phyloP scores from a whole-genome alignment of 2,329 filamentous ascomycete species.

The Pseudocercospora fuligena region DNA sequence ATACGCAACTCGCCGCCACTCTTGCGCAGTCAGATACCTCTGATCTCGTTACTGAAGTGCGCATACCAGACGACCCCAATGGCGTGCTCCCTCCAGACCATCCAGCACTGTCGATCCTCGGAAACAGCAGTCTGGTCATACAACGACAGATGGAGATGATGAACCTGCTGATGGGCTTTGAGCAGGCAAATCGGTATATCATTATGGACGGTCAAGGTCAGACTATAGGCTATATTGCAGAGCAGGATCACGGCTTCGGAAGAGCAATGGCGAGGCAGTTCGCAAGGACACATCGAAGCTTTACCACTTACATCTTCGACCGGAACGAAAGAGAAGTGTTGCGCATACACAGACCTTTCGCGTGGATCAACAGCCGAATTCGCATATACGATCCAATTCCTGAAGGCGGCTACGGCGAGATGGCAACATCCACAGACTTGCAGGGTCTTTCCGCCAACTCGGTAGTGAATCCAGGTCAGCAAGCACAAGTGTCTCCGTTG shows the following conservation, averaged over 20 bases:
- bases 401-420: slow-evolving; percentile 42
- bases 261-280: slow-evolving; percentile 62
- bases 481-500: slow-evolving; percentile 59
- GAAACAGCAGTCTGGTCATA: slow-evolving; percentile 66
- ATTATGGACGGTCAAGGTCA: slow-evolving; percentile 68
- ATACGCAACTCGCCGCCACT: slow-evolving; percentile 49
- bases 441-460: slow-evolving; percentile 52
- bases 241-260: slow-evolving; percentile 64
- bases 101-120: slow-evolving; percentile 61
- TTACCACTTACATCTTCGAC: slow-evolving; percentile 70
- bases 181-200: slow-evolving; percentile 69
- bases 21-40: slow-evolving; percentile 53
- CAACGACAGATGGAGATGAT: slow-evolving; percentile 69
- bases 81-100: slow-evolving; percentile 63
- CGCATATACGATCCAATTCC: slow-evolving; percentile 60
- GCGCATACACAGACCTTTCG: slow-evolving; percentile 66
- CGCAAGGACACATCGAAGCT: slow-evolving; percentile 66
- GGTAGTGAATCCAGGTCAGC: slow-evolving; percentile 47
- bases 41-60: slow-evolving; percentile 62
- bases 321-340: slow-evolving; percentile 64
- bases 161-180: slow-evolving; percentile 69
- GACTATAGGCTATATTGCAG: slow-evolving; percentile 68
- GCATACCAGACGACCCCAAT: slow-evolving; percentile 65
- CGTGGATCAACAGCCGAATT: slow-evolving; percentile 66
- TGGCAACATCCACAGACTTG: slow-evolving; percentile 44